Evolutionary conservation across 2,329 filamentous ascomycete species (phyloP), one percentile per base, ranked within the genome.

Genomic region (Calcarisporium arbuscula): DNA sequence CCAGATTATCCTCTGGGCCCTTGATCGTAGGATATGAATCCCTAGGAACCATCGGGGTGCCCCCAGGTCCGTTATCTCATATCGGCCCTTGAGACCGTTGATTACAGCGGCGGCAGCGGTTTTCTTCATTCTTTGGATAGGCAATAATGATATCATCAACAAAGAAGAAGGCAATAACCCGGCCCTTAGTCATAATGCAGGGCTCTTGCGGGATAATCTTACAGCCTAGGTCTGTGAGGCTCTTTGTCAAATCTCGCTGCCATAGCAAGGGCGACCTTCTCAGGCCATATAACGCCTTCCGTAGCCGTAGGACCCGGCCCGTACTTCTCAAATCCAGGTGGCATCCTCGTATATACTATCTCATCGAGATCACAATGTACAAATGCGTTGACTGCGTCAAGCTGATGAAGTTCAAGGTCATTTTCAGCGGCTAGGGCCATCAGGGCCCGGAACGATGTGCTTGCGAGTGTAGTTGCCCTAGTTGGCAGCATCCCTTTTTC

Each of bases 371-470:
- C 27, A 16, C 27, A 28, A 15, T 28, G n/a, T 8, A 28, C 27
- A 16, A 28, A 28, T 28, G 27, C 27, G 17, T 28, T 28, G 8
- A 28, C 27, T 14, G 27, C 27, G 17, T 28, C 27, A 9, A 28
- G 8, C 27, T 28, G 27, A 8, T 8, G 9, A 9, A 28, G 27
- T 16, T 28, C 27, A 28, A 28, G 27, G 27, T 28, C 27, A 15
- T 28, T 9, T 15, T 28, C 27, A 8, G 27, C 27, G n/a, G 27
- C 27, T 15, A 28, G 8, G 8, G 27, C 8, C 27, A 28, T 28
- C 8, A 28, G 27, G 14, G 14, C 14, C 27, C 27, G 8, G 14
- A 28, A 28, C 8, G 27, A 28, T 15, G 17, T 8, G 14, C 27
- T 28, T 28, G 27, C 27, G 8, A 28, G 14, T 15, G 27, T 28